Conservation (phyloP, 495 filamentous ascomycete species). For the Massariosphaeria phaeospora region DNA sequence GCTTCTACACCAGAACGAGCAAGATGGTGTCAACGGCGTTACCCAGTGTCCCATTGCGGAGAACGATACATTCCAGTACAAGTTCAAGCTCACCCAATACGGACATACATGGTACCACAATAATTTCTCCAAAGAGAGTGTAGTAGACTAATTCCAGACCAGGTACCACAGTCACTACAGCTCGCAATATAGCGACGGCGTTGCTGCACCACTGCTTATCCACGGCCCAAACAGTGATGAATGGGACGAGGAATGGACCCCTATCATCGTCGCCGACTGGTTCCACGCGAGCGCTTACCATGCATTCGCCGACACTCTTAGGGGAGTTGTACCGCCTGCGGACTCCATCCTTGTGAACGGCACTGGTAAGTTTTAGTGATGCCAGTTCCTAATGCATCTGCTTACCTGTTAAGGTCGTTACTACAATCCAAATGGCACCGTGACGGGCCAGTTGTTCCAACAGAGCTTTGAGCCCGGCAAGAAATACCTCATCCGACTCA, state of each 20-base stretch:
- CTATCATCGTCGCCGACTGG: slow-evolving; percentile 38
- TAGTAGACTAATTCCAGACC: too few relatives aligned
- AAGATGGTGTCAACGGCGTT: slow-evolving; percentile 38
- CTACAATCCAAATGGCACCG: too few relatives aligned
- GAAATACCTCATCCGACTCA: slow-evolving; percentile 39
- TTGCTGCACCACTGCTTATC: slow-evolving; percentile 37
- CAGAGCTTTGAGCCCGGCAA: slow-evolving; percentile 42
- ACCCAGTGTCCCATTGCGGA: slow-evolving; percentile 33
- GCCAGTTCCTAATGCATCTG: slow-evolving; percentile 17
- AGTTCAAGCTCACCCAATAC: slow-evolving; percentile 37
- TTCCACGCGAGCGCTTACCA: slow-evolving; percentile 32
- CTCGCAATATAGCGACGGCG: slow-evolving; percentile 39
- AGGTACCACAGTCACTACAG: slow-evolving; percentile 40
- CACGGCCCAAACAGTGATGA: slow-evolving; percentile 37
- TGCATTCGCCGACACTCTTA: slow-evolving; percentile 1
- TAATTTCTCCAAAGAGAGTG: too few relatives aligned
- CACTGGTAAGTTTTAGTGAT: slow-evolving; percentile 22
- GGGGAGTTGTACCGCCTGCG: slow-evolving; percentile 16
- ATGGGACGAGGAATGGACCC: slow-evolving; percentile 36
- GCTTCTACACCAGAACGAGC: slow-evolving; percentile 25
- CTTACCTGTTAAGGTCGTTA: not conserved
- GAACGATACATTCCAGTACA: slow-evolving; percentile 36
- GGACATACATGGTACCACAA: slow-evolving; percentile 40
- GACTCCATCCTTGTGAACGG: slow-evolving; percentile 41
- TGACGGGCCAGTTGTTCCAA: slow-evolving; percentile 13